A percentile compares a stretch with the other conserved stretches of the same genome.
phyloP scores from a whole-genome alignment of 495 filamentous ascomycete species.

The Penicillium canariense region DNA sequence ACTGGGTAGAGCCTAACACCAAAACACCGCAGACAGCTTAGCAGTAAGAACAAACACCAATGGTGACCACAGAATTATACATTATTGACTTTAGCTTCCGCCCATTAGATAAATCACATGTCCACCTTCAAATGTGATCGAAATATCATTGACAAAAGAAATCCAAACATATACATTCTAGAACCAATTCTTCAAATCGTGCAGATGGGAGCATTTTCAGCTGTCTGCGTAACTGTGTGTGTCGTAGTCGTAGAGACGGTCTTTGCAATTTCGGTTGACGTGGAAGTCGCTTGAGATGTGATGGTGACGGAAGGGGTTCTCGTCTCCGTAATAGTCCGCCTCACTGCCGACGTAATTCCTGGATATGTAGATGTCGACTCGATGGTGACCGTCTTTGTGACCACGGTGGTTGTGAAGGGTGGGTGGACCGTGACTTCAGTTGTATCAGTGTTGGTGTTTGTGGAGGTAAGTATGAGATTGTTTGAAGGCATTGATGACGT shows the following conservation, averaged over 20 bases:
- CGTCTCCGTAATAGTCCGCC: not conserved
- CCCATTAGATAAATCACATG: not conserved
- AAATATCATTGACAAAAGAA: not conserved
- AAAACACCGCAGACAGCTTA: not conserved
- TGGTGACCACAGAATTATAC: not conserved
- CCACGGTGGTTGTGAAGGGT: not conserved
- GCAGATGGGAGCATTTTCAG: slow-evolving; percentile 1
- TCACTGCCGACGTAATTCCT: not conserved
- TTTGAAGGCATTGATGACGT: not conserved
- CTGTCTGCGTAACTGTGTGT: slow-evolving; percentile 1
- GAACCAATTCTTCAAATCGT: not conserved
- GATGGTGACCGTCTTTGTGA: not conserved
- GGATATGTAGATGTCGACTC: not conserved
- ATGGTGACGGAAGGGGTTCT: not conserved
- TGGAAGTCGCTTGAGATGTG: not conserved
- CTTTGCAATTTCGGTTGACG: slow-evolving; percentile 1
- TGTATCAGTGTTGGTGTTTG: not conserved
- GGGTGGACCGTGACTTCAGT: not conserved
- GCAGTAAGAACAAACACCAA: not conserved
- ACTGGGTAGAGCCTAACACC: too few relatives aligned
- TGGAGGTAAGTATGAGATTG: not conserved
- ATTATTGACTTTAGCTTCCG: not conserved
- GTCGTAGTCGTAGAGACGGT: slow-evolving; percentile 1
- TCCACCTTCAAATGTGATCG: too few relatives aligned
- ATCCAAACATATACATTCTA: not conserved